These are phyloP conservation scores for Leccinum disarticulatum DNA, from an alignment of 768 basidiomycete species.

Conservation along the genomic window DNA sequence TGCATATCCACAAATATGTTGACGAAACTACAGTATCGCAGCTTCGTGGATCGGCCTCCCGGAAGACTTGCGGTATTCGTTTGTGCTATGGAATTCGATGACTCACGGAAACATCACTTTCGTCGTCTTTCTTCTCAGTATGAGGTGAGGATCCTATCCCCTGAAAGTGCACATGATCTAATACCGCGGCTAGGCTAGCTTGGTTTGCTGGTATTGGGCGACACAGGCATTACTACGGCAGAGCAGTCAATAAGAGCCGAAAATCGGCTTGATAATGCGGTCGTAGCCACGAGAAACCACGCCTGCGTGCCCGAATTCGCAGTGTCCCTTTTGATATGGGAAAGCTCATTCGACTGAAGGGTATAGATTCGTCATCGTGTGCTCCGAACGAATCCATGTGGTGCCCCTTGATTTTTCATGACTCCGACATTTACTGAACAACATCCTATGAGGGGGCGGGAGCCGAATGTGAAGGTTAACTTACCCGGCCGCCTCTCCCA, in stretches of 20 bases:
- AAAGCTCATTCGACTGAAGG: neutral
- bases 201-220: conserved; percentile 58
- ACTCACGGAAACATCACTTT: conserved; percentile 78
- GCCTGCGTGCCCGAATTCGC: neutral
- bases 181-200: conserved; percentile 39
- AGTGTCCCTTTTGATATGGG: neutral
- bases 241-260: conserved; percentile 8
- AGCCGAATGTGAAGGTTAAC: conserved; percentile 15
- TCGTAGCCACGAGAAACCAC: neutral
- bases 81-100: conserved; percentile 63
- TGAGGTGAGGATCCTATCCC: conserved; percentile 43
- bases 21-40: conserved; percentile 45
- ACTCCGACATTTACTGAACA: conserved; percentile 54
- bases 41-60: conserved; percentile 62
- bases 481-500: conserved; percentile 65
- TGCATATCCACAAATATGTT: neutral
- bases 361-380: conserved; percentile 4
- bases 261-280: conserved; percentile 14
- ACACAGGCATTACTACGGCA: conserved; percentile 42
- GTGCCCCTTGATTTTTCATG: conserved; percentile 52
- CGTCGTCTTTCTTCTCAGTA: conserved; percentile 52
- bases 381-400: conserved; percentile 43
- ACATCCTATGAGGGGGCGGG: neutral
- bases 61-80: conserved; percentile 46
- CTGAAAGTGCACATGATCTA: conserved; percentile 2